Conservation (phyloP, 495 filamentous ascomycete genomes). For the Hypoxylon subgilvum region DNA sequence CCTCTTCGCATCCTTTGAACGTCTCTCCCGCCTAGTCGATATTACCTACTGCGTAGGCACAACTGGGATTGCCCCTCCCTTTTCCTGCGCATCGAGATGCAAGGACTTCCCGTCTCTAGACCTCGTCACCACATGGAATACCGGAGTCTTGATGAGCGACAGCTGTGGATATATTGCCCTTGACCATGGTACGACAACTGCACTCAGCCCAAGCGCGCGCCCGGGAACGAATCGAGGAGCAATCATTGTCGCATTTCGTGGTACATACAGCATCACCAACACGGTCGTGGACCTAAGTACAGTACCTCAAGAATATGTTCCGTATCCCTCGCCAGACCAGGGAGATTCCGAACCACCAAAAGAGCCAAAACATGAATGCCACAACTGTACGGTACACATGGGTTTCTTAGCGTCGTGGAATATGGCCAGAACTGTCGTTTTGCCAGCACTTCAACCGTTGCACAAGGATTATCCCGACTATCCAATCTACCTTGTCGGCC, state of each 20-base stretch:
- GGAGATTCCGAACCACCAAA: conserved; percentile 37
- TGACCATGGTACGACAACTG: conserved; percentile 64
- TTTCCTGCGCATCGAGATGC: conserved; percentile 84
- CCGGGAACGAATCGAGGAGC: conserved; percentile 28
- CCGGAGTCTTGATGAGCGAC: conserved; percentile 83
- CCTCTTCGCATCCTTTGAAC: conserved; percentile 83
- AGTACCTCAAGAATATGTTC: conserved; percentile 85
- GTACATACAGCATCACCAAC: conserved; percentile 91
- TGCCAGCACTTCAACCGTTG: conserved; percentile 63
- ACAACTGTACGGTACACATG: conserved; percentile 87
- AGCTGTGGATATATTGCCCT: conserved; percentile 93
- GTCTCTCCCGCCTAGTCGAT: conserved; percentile 85
- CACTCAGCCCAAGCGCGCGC: conserved; percentile 45
- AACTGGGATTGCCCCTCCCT: conserved; percentile 78
- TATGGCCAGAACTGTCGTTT: conserved; percentile 67
- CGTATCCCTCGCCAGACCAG: conserved; percentile 69
- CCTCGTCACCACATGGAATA: conserved; percentile 86
- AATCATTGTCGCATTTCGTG: conserved; percentile 91
- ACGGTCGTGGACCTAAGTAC: conserved; percentile 87
- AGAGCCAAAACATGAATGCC: conserved; percentile 58
- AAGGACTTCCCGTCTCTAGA: conserved; percentile 78
- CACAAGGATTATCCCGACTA: conserved; percentile 69
- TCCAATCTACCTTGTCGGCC: conserved; percentile 77
- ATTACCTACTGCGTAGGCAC: conserved; percentile 92
- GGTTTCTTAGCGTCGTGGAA: conserved; percentile 88